Conservation (phyloP, 75 land plant genomes). For the Azolla pinnata region DNA sequence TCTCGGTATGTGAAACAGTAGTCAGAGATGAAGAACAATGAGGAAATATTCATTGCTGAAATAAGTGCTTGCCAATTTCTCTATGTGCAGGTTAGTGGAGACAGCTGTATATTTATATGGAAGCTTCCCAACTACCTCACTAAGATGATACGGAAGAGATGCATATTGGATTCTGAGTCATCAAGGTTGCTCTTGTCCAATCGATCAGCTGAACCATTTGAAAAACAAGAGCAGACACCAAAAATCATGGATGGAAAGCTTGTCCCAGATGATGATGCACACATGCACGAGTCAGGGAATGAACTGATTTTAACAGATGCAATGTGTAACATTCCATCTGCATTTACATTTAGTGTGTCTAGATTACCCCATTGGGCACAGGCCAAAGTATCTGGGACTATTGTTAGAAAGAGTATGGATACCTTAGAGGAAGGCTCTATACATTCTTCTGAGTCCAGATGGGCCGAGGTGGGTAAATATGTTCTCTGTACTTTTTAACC, state of each 20-base stretch:
- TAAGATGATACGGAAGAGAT: slow-evolving; percentile 41
- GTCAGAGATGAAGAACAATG: neutral
- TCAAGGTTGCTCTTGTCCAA: slow-evolving; percentile 16
- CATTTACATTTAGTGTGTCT: slow-evolving; percentile 50
- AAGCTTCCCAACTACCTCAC: slow-evolving; percentile 40
- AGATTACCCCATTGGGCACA: slow-evolving; percentile 64
- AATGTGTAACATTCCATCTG: neutral
- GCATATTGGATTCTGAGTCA: slow-evolving; percentile 16
- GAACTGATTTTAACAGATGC: neutral
- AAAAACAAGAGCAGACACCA: neutral
- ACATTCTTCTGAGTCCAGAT: slow-evolving; percentile 14
- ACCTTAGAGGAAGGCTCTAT: slow-evolving; percentile 2
- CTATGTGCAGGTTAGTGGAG: slow-evolving; percentile 55
- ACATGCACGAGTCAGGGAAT: neutral
- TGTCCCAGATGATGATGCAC: neutral
- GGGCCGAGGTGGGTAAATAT: slow-evolving; percentile 27
- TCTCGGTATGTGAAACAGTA: slow-evolving; percentile 41
- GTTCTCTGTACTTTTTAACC: neutral
- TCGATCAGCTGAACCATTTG: slow-evolving; percentile 1
- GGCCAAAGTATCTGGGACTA: slow-evolving; percentile 16
- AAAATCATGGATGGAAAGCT: neutral
- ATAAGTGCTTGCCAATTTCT: no score
- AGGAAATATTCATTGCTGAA: no score
- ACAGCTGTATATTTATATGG: slow-evolving; percentile 75
- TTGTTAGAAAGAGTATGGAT: neutral